Base-by-base conservation (phyloP, 345 rosid species). In the Bruguiera gymnorhiza region DNA sequence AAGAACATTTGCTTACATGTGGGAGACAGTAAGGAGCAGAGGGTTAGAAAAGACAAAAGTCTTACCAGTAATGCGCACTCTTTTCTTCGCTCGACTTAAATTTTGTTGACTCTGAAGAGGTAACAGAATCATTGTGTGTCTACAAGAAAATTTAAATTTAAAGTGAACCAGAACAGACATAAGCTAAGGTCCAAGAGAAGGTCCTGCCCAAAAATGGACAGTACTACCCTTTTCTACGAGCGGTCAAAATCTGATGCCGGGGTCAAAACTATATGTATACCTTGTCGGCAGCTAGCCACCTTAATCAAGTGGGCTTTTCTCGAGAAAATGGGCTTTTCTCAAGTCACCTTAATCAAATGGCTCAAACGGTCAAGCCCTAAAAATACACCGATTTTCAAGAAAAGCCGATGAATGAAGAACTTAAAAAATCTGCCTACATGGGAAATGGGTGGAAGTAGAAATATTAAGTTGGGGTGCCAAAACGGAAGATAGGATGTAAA, bases 81-180 rank as follows among this genome's bases (percentile, higher is more conserved):
- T 63, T 11, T 76, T 39, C 56, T 20, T 54, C 8, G 3, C 70
- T 65, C 73, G 61, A 54, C 32, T 75, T 8, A 15, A 62, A 11
- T 71, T 70, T 76, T 53, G 75, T 73, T 65, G 68, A 68, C 66
- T 1, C n/a, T 48, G 63, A 65, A 36, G 62, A 43, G 16, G 56
- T 27, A 54, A 76, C 75, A 63, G 65, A 65, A 79, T 82, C 71
- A 79, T 79, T 58, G n/a, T 69, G 70, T 43, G 23, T 62, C 48
- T 66, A 48, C 62, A 53, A 21, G 29, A 68, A 59, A 24, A 24
- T 19, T 24, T 70, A 23, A 72, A 62, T 19, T 24, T 70, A 23
- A 72, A 62, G 54, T 34, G 70, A 68, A 46, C 43, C 10, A 3
- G 6, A 24, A 27, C 57, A 67, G 2, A 32, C 52, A 9, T 13